A percentile compares a stretch with the other conserved stretches of the same genome.
These are phyloP conservation scores for Grigorovia transvaalensis DNA, from an alignment of 805 yeast genomes.

Conservation along the genomic window DNA sequence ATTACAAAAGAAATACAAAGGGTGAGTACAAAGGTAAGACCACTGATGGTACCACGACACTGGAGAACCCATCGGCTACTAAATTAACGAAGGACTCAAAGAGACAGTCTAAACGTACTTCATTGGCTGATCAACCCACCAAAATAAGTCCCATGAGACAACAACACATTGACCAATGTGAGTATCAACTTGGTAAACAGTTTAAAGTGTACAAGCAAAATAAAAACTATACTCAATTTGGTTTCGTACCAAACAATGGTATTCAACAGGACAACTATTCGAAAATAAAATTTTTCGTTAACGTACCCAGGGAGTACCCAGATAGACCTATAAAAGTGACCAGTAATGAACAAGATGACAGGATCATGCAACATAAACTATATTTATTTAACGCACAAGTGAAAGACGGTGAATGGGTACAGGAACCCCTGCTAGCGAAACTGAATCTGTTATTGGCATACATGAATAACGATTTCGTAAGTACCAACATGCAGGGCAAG, in stretches of 20 bases:
- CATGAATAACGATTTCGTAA: neutral
- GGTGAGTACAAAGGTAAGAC: neutral
- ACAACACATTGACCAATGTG: slow-evolving; percentile 13
- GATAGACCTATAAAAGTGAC: slow-evolving; percentile 9
- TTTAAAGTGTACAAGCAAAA: slow-evolving; percentile 17
- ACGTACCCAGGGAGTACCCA: slow-evolving; percentile 22
- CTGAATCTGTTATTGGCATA: slow-evolving; percentile 9
- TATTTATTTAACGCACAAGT: neutral
- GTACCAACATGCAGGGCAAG: neutral
- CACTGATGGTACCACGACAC: neutral
- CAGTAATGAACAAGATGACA: slow-evolving; percentile 3
- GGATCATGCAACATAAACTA: neutral
- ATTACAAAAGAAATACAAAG: neutral
- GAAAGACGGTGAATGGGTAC: neutral
- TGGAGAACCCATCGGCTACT: too few relatives aligned
- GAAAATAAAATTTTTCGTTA: slow-evolving; percentile 8
- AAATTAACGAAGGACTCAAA: too few relatives aligned
- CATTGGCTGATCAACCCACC: neutral
- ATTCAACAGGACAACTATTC: neutral
- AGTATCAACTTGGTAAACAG: slow-evolving; percentile 8
- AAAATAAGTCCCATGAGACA: neutral
- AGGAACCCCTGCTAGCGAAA: slow-evolving; percentile 14
- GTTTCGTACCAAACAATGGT: slow-evolving; percentile 4
- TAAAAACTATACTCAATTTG: slow-evolving; percentile 15
- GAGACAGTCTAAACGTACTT: too few relatives aligned